Percentiles rank a stretch among this genome's conserved stretches.
These are phyloP conservation scores for Fonsecaea monophora DNA, from an alignment of 2,329 filamentous ascomycete genomes.

Conservation along the genomic window DNA sequence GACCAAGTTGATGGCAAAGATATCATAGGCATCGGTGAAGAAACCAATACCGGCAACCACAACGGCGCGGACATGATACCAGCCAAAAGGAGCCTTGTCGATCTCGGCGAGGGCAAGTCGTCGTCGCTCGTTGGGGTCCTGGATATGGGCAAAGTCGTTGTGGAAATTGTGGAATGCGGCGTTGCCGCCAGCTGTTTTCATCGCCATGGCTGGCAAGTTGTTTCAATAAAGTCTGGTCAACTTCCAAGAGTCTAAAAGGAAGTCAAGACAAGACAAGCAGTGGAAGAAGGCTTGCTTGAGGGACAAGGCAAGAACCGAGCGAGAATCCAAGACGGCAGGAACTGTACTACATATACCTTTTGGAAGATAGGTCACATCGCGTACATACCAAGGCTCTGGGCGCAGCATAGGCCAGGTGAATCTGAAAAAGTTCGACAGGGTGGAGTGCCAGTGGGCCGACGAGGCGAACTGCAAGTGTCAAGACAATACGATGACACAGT, in stretches of 20 bases:
- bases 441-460: slow-evolving; percentile 13
- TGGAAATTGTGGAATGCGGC: slow-evolving; percentile 78
- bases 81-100: slow-evolving; percentile 51
- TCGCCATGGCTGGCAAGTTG: slow-evolving; percentile 25
- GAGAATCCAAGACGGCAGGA: slow-evolving; percentile 14
- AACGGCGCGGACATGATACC: slow-evolving; percentile 81
- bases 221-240: background rate
- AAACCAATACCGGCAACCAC: slow-evolving; percentile 84
- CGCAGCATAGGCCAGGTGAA: slow-evolving; percentile 6
- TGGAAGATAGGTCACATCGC: slow-evolving; percentile 16
- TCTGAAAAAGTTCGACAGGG: slow-evolving; percentile 1
- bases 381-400: slow-evolving; percentile 8
- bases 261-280: slow-evolving; percentile 25
- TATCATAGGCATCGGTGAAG: slow-evolving; percentile 86
- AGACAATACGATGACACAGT: slow-evolving; percentile 6
- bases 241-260: slow-evolving; percentile 11
- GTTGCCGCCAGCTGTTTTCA: slow-evolving; percentile 38
- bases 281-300: slow-evolving; percentile 23
- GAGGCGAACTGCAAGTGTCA: slow-evolving; percentile 13
- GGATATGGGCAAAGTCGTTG: slow-evolving; percentile 70
- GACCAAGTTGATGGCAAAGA: slow-evolving; percentile 77
- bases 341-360: slow-evolving; percentile 33
- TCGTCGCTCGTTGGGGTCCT: slow-evolving; percentile 77
- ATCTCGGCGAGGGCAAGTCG: slow-evolving; percentile 76
- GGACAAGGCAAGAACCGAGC: slow-evolving; percentile 17